Evolutionary conservation across 2,329 filamentous ascomycete genomes (phyloP).

Genomic region (Aschersonia sp.): DNA sequence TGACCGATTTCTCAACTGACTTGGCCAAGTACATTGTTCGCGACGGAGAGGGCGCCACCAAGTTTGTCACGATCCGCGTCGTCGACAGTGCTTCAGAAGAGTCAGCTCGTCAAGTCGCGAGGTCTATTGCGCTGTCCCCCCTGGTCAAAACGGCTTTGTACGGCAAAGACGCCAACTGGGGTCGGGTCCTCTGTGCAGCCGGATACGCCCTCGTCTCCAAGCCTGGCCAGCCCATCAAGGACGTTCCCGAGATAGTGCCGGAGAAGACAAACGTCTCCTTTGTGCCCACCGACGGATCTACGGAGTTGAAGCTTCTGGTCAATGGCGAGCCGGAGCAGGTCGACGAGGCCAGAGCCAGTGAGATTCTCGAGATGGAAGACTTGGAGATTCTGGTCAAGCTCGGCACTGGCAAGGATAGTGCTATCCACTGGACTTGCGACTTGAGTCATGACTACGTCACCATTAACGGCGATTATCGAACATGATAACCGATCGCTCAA

Average conservation of each 20-base stretch:
- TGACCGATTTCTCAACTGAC: slow-evolving; percentile 68
- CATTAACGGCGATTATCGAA: slow-evolving; percentile 56
- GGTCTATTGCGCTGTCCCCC: slow-evolving; percentile 78
- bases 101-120: slow-evolving; percentile 67
- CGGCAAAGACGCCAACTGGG: slow-evolving; percentile 97
- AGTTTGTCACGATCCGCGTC: slow-evolving; percentile 90
- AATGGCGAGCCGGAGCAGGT: slow-evolving; percentile 69
- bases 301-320: slow-evolving; percentile 62
- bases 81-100: slow-evolving; percentile 54
- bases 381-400: slow-evolving; percentile 64
- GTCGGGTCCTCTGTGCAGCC: slow-evolving; percentile 86
- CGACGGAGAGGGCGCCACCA: slow-evolving; percentile 93
- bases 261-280: slow-evolving; percentile 67
- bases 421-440: slow-evolving; percentile 75
- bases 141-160: slow-evolving; percentile 96
- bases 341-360: slow-evolving; percentile 60
- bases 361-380: slow-evolving; percentile 67
- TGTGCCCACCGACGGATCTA: slow-evolving; percentile 60
- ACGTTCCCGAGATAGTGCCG: slow-evolving; percentile 50
- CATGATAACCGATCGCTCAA: slow-evolving; percentile 18
- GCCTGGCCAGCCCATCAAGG: slow-evolving; percentile 39
- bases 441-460: slow-evolving; percentile 70
- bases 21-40: slow-evolving; percentile 88
- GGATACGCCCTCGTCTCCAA: slow-evolving; percentile 60
- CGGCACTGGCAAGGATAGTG: slow-evolving; percentile 53